Evolutionary conservation across 2,329 filamentous ascomycete genomes (phyloP), one percentile per base, ranked within the genome.

Genomic region (Calonectria hongkongensis): DNA sequence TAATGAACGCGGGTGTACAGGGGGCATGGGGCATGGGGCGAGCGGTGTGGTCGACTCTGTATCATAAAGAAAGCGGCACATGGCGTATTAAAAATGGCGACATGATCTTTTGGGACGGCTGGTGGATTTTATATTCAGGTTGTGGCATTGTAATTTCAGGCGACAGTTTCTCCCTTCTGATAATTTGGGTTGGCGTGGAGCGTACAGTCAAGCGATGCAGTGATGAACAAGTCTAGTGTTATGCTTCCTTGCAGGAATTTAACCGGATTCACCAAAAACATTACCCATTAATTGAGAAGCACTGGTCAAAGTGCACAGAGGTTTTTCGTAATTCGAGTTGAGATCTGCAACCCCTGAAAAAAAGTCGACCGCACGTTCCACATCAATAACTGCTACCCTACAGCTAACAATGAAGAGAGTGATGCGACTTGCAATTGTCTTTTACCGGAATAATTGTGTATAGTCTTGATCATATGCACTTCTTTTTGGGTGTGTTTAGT

Each of bases 31-130:
- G 21, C 21, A 21, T 21, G 21, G 21, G 4, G 48, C 8, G 60
- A n/a, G 18, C 21, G 18, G 54, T 9, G 51, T 54, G 36, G 43
- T 56, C 36, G 47, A 33, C 58, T 70, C 27, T 79, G 74, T 72
- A 64, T 39, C 48, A 68, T 72, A 63, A 30, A 47, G 56, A 30
- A 64, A 43, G 56, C 30, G 47, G 51, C 16, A 66, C 27, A 47
- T 45, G 45, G 41, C 60, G 64, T 68, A 67, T 65, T 48, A 58
- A 64, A 64, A 64, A 58, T 27, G 50, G 47, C 51, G 64, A 50
- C 43, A 36, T 64, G 62, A 66, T 73, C 70, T 74, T 71, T 69
- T 51, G 50, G 65, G 68, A 70, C 62, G 67, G 56, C 54, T 39
- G 47, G n/a, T 72, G 28, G 36, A 28, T 63, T 56, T 47, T 28